Evolutionary conservation across 1,139 yeast species (phyloP).

Genomic region (Geotrichum europaeum): DNA sequence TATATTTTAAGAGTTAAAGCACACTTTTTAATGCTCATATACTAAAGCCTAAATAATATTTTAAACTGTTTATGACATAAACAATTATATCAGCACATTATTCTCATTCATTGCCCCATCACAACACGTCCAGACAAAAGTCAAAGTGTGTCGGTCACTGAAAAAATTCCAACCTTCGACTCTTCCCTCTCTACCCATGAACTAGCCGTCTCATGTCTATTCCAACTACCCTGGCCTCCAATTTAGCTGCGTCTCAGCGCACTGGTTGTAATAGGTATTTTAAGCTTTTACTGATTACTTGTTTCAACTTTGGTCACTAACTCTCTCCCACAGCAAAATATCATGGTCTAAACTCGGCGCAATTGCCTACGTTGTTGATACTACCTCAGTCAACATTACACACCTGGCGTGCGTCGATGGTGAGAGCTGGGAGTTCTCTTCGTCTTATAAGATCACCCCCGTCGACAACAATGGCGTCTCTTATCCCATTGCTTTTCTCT

Average conservation of each 20-base stretch:
- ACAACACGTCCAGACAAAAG: background rate
- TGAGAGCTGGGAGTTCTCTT: slow-evolving; percentile 57
- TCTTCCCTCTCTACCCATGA: background rate
- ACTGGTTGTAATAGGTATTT: slow-evolving; percentile 14
- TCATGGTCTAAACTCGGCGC: slow-evolving; percentile 77
- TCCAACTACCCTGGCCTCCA: slow-evolving; percentile 6
- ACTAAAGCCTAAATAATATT: background rate
- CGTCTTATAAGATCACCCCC: slow-evolving; percentile 38
- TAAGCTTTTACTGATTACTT: background rate
- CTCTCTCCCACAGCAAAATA: slow-evolving; percentile 33
- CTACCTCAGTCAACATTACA: slow-evolving; percentile 44
- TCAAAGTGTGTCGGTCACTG: background rate
- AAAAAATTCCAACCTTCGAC: background rate
- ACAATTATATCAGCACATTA: background rate
- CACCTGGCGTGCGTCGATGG: slow-evolving; percentile 63
- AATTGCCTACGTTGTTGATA: slow-evolving; percentile 50
- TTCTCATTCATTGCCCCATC: background rate
- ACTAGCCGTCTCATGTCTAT: slow-evolving; percentile 2
- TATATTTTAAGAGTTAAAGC: background rate
- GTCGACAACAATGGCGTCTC: slow-evolving; percentile 22
- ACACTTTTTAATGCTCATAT: background rate
- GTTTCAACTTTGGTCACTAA: background rate
- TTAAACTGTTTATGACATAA: background rate
- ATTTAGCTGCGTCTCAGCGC: slow-evolving; percentile 10
- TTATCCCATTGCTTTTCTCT: slow-evolving; percentile 32